phyloP scores from a whole-genome alignment of 1,139 yeast genomes.

The Meyerozyma sp. region DNA sequence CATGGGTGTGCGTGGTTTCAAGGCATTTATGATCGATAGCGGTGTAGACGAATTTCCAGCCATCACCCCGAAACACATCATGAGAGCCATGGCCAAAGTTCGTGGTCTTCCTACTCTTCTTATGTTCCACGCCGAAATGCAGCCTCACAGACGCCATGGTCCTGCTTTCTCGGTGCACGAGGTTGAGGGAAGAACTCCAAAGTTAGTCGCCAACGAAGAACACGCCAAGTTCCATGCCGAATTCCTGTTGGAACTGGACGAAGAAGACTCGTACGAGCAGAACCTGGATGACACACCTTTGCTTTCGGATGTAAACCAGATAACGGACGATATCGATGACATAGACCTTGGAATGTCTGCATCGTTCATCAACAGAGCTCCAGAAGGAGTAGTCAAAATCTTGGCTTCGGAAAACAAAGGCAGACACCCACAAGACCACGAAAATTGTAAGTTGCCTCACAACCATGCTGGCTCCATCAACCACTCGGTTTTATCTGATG shows the following conservation, averaged over 20 bases:
- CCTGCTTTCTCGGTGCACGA: conserved; percentile 19
- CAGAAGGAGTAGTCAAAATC: conserved; percentile 30
- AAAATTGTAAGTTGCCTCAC: conserved; percentile 32
- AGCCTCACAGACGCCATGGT: conserved; percentile 29
- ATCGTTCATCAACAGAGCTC: conserved; percentile 39
- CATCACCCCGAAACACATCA: conserved; percentile 57
- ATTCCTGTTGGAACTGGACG: conserved; percentile 15
- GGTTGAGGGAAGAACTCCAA: conserved; percentile 17
- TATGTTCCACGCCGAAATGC: conserved; percentile 94
- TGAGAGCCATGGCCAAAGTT: conserved; percentile 58
- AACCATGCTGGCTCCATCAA: conserved; percentile 36
- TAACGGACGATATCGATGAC: conserved; percentile 23
- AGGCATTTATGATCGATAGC: conserved; percentile 83
- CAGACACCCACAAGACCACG: conserved; percentile 22
- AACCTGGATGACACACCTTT: neutral
- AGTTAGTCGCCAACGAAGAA: conserved; percentile 18
- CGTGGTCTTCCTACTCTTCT: conserved; percentile 61
- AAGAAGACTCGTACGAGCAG: conserved; percentile 8
- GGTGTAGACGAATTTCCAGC: conserved; percentile 95
- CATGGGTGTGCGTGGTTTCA: conserved; percentile 89
- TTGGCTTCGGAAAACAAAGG: conserved; percentile 15
- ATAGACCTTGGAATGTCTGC: conserved; percentile 44
- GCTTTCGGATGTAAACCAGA: neutral
- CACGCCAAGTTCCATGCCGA: conserved; percentile 6
- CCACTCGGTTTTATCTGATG: conserved; percentile 36